Evolutionary conservation across 176 grass and related monocot genomes (phyloP).

Genomic region (Miscanthus lutarioriparius): DNA sequence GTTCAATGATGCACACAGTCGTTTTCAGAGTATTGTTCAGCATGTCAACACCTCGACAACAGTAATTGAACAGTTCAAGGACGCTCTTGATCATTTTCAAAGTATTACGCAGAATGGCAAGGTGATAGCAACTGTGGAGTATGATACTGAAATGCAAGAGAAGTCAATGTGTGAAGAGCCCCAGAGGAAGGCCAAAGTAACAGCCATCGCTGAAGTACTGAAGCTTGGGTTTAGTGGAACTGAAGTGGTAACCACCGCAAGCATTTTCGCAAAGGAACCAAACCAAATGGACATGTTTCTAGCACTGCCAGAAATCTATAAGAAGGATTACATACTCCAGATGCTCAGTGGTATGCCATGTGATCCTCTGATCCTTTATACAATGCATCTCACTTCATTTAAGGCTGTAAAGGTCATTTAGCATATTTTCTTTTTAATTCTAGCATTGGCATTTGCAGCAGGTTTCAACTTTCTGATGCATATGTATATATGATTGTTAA

Average conservation of each 20-base stretch:
- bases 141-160: slow-evolving; percentile 29
- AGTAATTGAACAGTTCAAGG: slow-evolving; percentile 43
- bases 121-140: background rate
- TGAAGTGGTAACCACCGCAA: slow-evolving; percentile 39
- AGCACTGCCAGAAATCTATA: slow-evolving; percentile 47
- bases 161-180: slow-evolving; percentile 28
- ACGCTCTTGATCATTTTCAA: slow-evolving; percentile 32
- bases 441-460: background rate
- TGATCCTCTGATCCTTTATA: background rate
- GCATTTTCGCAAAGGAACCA: slow-evolving; percentile 48
- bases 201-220: slow-evolving; percentile 43
- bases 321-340: slow-evolving; percentile 46
- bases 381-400: background rate
- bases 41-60: slow-evolving; percentile 7
- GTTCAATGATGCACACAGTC: slow-evolving; percentile 36
- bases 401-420: background rate
- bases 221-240: slow-evolving; percentile 48
- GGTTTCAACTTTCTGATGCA: slow-evolving; percentile 1
- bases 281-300: slow-evolving; percentile 60
- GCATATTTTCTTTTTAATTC: background rate
- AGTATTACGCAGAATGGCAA: background rate
- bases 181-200: slow-evolving; percentile 43
- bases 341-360: slow-evolving; percentile 35
- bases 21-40: slow-evolving; percentile 28
- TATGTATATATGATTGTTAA: background rate